Evolutionary conservation across 306 rosid species (phyloP), one percentile per base, ranked within the genome.

Genomic region (Vigna reflexopilosa): DNA sequence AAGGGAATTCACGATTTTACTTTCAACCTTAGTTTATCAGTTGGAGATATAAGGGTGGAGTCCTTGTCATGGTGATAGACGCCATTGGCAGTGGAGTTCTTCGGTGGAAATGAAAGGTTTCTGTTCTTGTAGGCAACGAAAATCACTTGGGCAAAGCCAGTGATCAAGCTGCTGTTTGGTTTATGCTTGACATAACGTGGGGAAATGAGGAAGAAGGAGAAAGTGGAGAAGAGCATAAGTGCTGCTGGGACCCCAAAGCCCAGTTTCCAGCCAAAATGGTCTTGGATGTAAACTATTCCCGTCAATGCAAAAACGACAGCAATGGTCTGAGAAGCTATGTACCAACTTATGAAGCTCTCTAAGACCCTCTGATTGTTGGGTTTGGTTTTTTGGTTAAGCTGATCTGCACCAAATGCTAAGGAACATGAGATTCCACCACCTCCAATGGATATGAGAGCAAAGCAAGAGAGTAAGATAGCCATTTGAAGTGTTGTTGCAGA

Each of bases 341-440:
- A 89, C 90, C 85, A 89, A 5, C 85, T 78, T 10, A 91, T 88
- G 90, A 86, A 89, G 44, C 86, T 83, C 70, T 89, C 89, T 17
- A 91, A 9, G 12, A 82, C 81, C 51, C 87, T 85, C 12, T 87
- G 66, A 16, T 81, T 88, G 2, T 82, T 91, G 7, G 85, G 85
- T 48, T 83, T 72, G 0, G 70, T 76, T 32, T 81, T 82, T 45
- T 62, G 82, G 74, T 77, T 75, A 8, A 91, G 45, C 75, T 91
- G 97, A 56, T 91, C 97, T 1, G 91, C 92, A 11, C 94, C 97
- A 73, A 89, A 91, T 9, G 94, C 85, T 16, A 91, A 19, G 44
- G 91, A 85, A 45, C 93, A 86, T 0, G 92, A 84, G 42, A 86
- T 45, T 12, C 97, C 97, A 47, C 94, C 92, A 0, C 90, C 87